Conservation (phyloP, 1,139 yeast species). For the Suhomyces wounanorum region DNA sequence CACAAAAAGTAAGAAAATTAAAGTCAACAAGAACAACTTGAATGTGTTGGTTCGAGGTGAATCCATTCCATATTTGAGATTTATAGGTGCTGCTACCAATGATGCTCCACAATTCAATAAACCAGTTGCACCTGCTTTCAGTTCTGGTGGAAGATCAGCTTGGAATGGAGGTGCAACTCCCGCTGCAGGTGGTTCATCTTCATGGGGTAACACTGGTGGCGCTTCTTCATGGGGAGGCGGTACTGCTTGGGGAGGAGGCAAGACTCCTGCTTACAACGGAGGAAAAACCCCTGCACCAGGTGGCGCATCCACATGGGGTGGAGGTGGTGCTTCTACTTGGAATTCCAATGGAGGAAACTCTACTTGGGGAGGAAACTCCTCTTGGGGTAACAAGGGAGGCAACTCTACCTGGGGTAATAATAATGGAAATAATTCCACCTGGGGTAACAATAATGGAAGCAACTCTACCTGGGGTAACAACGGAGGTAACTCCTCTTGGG, state of each 20-base stretch:
- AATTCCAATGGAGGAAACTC: slow-evolving; percentile 12
- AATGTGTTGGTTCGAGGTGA: slow-evolving; percentile 68
- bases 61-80: slow-evolving; percentile 77
- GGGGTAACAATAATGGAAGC: slow-evolving; percentile 30
- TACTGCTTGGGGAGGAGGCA: slow-evolving; percentile 51
- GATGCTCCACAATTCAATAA: slow-evolving; percentile 25
- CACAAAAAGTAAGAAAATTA: slow-evolving; percentile 85
- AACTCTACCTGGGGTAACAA: slow-evolving; percentile 32
- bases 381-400: slow-evolving; percentile 34
- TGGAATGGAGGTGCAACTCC: slow-evolving; percentile 57
- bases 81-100: slow-evolving; percentile 52
- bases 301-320: slow-evolving; percentile 38
- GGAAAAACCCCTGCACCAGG: slow-evolving; percentile 30
- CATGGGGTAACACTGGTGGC: slow-evolving; percentile 38
- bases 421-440: slow-evolving; percentile 23
- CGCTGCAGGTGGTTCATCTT: slow-evolving; percentile 30
- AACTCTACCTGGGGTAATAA: slow-evolving; percentile 27
- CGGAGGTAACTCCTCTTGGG: slow-evolving; percentile 29
- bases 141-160: slow-evolving; percentile 42
- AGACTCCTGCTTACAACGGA: slow-evolving; percentile 31
- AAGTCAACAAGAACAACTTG: slow-evolving; percentile 77
- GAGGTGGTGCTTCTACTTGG: slow-evolving; percentile 28
- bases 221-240: slow-evolving; percentile 52
- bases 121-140: slow-evolving; percentile 45
- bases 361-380: slow-evolving; percentile 32